phyloP scores from a whole-genome alignment of 768 basidiomycete species.

The Leccinum variicolor region DNA sequence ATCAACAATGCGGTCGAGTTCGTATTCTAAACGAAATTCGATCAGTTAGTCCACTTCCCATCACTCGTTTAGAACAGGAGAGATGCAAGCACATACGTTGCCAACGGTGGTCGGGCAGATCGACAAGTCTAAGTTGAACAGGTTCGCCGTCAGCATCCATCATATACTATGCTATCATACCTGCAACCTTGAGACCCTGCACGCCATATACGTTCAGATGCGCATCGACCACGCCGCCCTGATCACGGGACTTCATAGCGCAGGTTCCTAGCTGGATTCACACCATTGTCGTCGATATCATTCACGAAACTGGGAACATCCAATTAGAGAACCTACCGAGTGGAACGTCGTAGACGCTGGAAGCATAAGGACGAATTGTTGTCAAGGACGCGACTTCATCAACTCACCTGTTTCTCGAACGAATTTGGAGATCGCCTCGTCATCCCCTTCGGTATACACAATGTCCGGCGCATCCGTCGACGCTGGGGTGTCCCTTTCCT shows the following conservation, averaged over 20 bases:
- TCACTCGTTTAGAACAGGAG: neutral
- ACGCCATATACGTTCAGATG: slow-evolving; percentile 62
- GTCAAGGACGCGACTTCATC: neutral
- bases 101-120: slow-evolving; percentile 4
- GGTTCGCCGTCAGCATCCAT: neutral
- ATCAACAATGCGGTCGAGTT: slow-evolving; percentile 15
- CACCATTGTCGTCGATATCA: neutral
- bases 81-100: neutral
- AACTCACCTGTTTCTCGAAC: slow-evolving; percentile 15
- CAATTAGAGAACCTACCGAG: neutral
- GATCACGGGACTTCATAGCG: slow-evolving; percentile 60
- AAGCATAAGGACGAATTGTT: neutral
- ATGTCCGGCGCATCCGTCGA: slow-evolving; percentile 29
- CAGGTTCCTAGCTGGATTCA: slow-evolving; percentile 46
- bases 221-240: slow-evolving; percentile 62
- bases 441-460: slow-evolving; percentile 32
- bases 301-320: neutral
- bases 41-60: neutral
- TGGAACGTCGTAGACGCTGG: neutral
- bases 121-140: neutral
- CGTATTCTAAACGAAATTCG: slow-evolving; percentile 5
- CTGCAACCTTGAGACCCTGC: slow-evolving; percentile 56
- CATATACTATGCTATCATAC: slow-evolving; percentile 24
- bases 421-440: slow-evolving; percentile 31
- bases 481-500: neutral